Percentiles rank a stretch among this genome's conserved stretches.
Conservation (phyloP, 2,329 filamentous ascomycete genomes). For the Colletotrichum coccodes region DNA sequence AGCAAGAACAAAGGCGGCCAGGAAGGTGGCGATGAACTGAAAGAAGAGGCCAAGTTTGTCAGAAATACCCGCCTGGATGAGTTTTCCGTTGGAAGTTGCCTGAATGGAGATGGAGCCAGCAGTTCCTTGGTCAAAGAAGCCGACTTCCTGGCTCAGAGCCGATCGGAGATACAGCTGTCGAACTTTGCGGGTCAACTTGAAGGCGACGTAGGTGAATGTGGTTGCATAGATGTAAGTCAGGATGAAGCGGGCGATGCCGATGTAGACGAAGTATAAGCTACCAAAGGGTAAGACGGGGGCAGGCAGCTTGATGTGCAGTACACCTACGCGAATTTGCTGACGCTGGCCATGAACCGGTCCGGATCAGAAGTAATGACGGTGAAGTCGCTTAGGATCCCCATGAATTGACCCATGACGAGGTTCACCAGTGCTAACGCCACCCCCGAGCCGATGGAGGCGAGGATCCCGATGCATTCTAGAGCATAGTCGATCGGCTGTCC, state of each 20-base stretch:
- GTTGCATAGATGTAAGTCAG: conserved; percentile 48
- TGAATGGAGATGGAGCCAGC: conserved; percentile 20
- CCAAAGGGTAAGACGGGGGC: no score
- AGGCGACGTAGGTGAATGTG: conserved; percentile 52
- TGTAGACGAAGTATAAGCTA: conserved; percentile 58
- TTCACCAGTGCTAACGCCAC: conserved; percentile 5
- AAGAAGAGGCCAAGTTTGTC: conserved; percentile 17
- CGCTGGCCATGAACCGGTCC: not conserved
- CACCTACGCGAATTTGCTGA: not conserved
- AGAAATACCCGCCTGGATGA: conserved; percentile 16
- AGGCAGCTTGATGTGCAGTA: not conserved
- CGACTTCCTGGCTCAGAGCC: conserved; percentile 53
- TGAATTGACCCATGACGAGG: conserved; percentile 1
- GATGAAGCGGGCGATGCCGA: conserved; percentile 56
- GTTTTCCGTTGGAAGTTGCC: conserved; percentile 13
- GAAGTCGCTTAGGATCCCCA: not conserved
- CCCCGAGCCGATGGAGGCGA: conserved; percentile 4
- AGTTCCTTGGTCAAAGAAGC: conserved; percentile 50
- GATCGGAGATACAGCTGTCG: conserved; percentile 55
- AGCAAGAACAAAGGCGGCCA: conserved; percentile 19
- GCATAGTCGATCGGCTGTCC: conserved; percentile 14
- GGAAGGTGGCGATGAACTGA: conserved; percentile 9
- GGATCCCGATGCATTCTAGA: not conserved
- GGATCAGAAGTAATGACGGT: not conserved
- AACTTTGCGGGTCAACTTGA: conserved; percentile 51